Evolutionary conservation across 805 yeast genomes (phyloP).

Genomic region (Metschnikowia reukaufii): DNA sequence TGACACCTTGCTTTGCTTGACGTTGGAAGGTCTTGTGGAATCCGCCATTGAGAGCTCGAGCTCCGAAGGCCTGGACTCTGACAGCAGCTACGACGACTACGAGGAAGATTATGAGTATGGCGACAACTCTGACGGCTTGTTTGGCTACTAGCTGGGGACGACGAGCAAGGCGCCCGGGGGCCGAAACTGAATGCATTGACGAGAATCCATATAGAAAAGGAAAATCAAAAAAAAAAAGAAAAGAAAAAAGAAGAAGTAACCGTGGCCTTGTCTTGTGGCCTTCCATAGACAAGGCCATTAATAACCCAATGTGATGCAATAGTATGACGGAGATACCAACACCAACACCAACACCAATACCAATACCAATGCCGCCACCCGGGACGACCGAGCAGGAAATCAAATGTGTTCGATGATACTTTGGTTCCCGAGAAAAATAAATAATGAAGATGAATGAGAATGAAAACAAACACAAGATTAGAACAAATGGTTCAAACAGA

Average conservation of each 20-base stretch:
- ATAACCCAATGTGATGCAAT: no score
- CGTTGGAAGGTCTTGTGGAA: conserved; percentile 42
- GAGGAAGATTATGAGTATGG: conserved; percentile 61
- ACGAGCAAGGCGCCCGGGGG: not conserved
- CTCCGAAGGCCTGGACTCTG: conserved; percentile 44
- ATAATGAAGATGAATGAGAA: not conserved
- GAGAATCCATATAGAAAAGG: not conserved
- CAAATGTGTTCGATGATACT: no score
- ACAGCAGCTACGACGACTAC: conserved; percentile 33
- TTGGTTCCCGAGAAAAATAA: no score
- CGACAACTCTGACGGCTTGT: conserved; percentile 55
- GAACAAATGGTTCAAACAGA: not conserved
- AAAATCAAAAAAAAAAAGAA: not conserved
- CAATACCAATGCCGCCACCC: no score
- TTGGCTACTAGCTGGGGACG: conserved; percentile 33
- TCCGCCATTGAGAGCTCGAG: conserved; percentile 38
- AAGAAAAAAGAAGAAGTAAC: not conserved
- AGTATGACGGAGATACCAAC: no score
- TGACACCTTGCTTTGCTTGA: conserved; percentile 51
- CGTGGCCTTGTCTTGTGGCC: not conserved
- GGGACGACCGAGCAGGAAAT: no score
- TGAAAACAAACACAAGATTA: not conserved
- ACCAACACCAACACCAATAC: no score
- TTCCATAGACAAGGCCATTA: no score
- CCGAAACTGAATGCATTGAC: conserved; percentile 12